phyloP scores from a whole-genome alignment of 1,139 yeast species.

The Pneumocystis oryctolagi region DNA sequence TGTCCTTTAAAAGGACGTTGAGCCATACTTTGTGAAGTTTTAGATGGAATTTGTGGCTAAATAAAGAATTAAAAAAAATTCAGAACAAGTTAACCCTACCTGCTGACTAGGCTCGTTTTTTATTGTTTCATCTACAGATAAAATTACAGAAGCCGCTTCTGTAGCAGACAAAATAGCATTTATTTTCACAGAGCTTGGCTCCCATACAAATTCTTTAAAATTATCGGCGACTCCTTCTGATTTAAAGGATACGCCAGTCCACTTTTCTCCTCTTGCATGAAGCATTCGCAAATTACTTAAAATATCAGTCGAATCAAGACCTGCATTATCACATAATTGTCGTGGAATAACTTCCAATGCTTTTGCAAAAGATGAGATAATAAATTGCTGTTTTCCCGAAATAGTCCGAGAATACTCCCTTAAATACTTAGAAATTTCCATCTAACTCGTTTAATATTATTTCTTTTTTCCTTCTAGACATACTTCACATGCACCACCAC shows the following conservation, averaged over 20 bases:
- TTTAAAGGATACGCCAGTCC: slow-evolving; percentile 88
- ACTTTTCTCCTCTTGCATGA: slow-evolving; percentile 81
- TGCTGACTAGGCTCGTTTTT: slow-evolving; percentile 49
- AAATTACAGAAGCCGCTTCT: slow-evolving; percentile 88
- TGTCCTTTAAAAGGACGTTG: background rate
- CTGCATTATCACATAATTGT: slow-evolving; percentile 94
- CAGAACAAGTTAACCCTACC: too few relatives aligned
- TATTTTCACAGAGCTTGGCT: slow-evolving; percentile 83
- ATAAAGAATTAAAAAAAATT: background rate
- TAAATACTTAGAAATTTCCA: slow-evolving; percentile 82
- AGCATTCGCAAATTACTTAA: slow-evolving; percentile 81
- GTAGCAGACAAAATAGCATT: slow-evolving; percentile 93
- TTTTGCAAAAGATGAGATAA: slow-evolving; percentile 81
- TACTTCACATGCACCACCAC: slow-evolving; percentile 89
- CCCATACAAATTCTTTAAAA: slow-evolving; percentile 85
- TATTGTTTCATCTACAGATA: slow-evolving; percentile 91
- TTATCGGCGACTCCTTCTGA: slow-evolving; percentile 71
- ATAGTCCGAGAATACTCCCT: slow-evolving; percentile 77
- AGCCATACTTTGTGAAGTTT: slow-evolving; percentile 9
- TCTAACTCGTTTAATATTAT: slow-evolving; percentile 26
- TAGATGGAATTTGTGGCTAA: slow-evolving; percentile 11
- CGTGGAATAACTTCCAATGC: slow-evolving; percentile 94
- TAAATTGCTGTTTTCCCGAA: slow-evolving; percentile 89
- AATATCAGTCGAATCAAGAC: slow-evolving; percentile 87
- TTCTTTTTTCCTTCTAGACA: background rate